Evolutionary conservation across 2,329 filamentous ascomycete genomes (phyloP), one percentile per base, ranked within the genome.

Genomic region (Fusarium coicis): DNA sequence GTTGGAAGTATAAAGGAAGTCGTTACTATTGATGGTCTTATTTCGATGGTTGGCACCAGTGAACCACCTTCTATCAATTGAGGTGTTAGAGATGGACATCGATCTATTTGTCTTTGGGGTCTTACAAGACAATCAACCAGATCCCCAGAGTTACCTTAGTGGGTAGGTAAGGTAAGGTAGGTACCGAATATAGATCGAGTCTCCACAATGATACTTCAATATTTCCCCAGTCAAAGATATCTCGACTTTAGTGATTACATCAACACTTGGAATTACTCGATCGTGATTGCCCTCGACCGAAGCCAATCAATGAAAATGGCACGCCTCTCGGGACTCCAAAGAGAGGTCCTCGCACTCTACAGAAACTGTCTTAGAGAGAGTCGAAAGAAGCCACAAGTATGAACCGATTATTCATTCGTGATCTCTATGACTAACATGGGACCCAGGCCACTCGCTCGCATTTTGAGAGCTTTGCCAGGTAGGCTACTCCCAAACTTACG

Each of bases 321-420:
- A 54, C 79, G 79, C 60, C 85, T 95, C 32, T 97, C 95, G 12
- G 96, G 96, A 40, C 86, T 98, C n/a, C 96, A 98, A 81, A 92
- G 90, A 77, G 94, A 97, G 78, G 96, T 98, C 7, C 83, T 98
- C 57, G 87, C 91, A 39, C 89, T 99, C 19, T 99, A 98, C 81
- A 91, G 96, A 66, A 89, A 91, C 79, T 98, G 96, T 78, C 85
- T 99, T 32, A 90, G 95, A 67, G 93, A 93, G 78, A 91, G 92
- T 66, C 90, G 92, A 68, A 92, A 91, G 78, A 98, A 99, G 82
- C 94, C 95, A 55, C 80, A 84, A 77, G 94, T 96, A 81, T 19
- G 68, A 54, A 16, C 21, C 11, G 32, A 52, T 57, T 19, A 46
- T 32, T 47, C 12, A 49, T 40, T 36, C 36, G 14, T 32, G 18